Percentiles rank a stretch among this genome's conserved stretches.
Conservation (phyloP, 2,329 filamentous ascomycete species). For the Colletotrichum orchidophilum region DNA sequence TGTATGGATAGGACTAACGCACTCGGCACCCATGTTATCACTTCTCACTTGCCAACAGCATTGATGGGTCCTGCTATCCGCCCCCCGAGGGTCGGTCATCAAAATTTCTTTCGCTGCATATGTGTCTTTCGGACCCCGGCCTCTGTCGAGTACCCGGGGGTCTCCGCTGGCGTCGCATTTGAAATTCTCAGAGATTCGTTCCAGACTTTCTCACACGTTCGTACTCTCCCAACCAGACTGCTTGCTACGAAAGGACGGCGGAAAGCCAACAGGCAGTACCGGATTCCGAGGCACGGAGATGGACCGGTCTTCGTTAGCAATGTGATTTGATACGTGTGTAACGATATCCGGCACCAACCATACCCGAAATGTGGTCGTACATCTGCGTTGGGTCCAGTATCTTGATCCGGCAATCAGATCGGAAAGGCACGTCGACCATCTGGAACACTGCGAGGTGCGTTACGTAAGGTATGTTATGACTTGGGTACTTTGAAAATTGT, state of each 20-base stretch:
- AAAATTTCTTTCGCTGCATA: background rate
- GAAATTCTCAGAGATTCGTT: background rate
- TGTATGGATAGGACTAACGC: background rate
- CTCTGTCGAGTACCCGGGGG: background rate
- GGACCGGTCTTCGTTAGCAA: background rate
- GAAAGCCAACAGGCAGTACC: background rate
- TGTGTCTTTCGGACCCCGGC: background rate
- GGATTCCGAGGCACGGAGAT: background rate
- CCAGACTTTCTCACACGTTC: background rate
- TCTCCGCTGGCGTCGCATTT: background rate
- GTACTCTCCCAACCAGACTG: background rate
- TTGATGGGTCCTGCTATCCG: background rate
- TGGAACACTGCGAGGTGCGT: background rate
- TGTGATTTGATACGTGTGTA: background rate
- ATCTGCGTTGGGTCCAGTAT: background rate
- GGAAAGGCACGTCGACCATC: background rate
- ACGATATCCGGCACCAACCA: background rate
- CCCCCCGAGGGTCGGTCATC: background rate
- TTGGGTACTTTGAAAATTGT: background rate
- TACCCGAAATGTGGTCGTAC: background rate
- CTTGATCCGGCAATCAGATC: background rate
- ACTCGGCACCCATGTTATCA: conserved; percentile 1
- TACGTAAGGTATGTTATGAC: background rate
- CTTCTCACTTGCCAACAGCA: conserved; percentile 5
- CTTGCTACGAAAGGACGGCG: background rate